Evolutionary conservation across 2,329 filamentous ascomycete species (phyloP).

Genomic region (Rutstroemia sp.): DNA sequence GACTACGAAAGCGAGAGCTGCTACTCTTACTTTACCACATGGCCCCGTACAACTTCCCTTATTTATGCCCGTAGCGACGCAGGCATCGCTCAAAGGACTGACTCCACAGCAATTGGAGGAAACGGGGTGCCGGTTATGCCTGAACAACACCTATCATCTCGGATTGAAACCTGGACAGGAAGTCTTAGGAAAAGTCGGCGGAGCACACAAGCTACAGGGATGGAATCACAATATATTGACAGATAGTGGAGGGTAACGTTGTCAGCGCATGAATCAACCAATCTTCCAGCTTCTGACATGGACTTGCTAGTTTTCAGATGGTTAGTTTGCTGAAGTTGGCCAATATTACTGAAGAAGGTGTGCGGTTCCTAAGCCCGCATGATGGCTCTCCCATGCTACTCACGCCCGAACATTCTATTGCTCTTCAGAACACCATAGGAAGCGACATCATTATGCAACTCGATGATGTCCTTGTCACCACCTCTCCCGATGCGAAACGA

Average conservation of each 20-base stretch:
- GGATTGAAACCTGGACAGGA: conserved; percentile 91
- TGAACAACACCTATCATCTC: conserved; percentile 98
- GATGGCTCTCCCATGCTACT: conserved; percentile 94
- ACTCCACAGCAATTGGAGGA: conserved; percentile 88
- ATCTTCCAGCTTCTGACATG: conserved; percentile 3
- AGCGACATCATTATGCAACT: conserved; percentile 99
- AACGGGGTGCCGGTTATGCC: conserved; percentile 79
- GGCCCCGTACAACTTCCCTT: conserved; percentile 83
- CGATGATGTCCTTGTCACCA: conserved; percentile 95
- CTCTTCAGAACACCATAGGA: conserved; percentile 91
- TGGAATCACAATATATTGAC: conserved; percentile 96
- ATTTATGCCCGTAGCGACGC: conserved; percentile 98
- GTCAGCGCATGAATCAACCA: conserved; percentile 2
- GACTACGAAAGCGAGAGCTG: conserved; percentile 92
- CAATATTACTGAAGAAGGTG: conserved; percentile 86
- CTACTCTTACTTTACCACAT: conserved; percentile 81
- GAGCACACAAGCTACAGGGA: conserved; percentile 88
- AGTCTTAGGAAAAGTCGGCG: conserved; percentile 77
- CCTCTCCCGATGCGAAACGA: conserved; percentile 77
- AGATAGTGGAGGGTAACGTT: conserved; percentile 58
- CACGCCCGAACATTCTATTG: conserved; percentile 94
- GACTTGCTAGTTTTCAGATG: conserved; percentile 81
- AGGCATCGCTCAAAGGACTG: conserved; percentile 89
- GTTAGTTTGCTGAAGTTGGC: conserved; percentile 91
- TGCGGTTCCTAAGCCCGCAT: conserved; percentile 91